These are phyloP conservation scores for baker's yeast (Saccharomyces cerevisiae) DNA, from an alignment of 805 yeast genomes.

Conservation along the genomic window DNA sequence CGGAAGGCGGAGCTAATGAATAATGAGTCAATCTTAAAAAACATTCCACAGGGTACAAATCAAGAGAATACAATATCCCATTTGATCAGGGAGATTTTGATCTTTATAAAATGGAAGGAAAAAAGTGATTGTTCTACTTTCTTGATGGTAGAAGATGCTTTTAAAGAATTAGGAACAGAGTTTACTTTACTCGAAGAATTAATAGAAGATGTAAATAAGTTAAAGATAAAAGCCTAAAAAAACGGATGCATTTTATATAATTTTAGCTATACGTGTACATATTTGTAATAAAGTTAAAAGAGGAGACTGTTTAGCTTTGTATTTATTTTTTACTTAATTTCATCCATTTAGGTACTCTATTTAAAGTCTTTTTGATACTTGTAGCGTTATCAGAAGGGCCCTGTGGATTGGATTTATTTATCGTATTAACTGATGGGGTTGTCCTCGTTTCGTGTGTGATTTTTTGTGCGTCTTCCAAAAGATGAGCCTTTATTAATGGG, in stretches of 20 bases:
- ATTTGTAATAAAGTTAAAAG: background rate
- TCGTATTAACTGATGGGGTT: background rate
- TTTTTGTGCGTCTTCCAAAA: slow-evolving; percentile 24
- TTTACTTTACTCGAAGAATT: slow-evolving; percentile 1
- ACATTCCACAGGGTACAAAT: background rate
- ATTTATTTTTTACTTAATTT: slow-evolving; percentile 32
- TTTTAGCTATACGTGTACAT: slow-evolving; percentile 3
- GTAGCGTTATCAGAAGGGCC: background rate
- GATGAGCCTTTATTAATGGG: slow-evolving; percentile 24
- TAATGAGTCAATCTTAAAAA: background rate
- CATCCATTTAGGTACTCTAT: slow-evolving; percentile 35
- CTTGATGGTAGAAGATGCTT: slow-evolving; percentile 8
- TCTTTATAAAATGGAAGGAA: background rate
- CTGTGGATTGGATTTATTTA: background rate
- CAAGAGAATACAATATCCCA: background rate
- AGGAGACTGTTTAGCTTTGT: background rate
- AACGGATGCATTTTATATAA: background rate
- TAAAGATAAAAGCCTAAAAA: background rate
- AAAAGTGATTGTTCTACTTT: slow-evolving; percentile 12
- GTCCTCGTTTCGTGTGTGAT: background rate
- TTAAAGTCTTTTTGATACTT: slow-evolving; percentile 7
- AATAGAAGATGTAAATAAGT: background rate
- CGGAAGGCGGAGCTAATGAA: background rate
- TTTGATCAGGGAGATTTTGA: background rate
- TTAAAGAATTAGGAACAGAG: slow-evolving; percentile 9